Evolutionary conservation across 1,139 yeast species (phyloP), one percentile per base, ranked within the genome.

Genomic region (Hanseniaspora gamundiae): DNA sequence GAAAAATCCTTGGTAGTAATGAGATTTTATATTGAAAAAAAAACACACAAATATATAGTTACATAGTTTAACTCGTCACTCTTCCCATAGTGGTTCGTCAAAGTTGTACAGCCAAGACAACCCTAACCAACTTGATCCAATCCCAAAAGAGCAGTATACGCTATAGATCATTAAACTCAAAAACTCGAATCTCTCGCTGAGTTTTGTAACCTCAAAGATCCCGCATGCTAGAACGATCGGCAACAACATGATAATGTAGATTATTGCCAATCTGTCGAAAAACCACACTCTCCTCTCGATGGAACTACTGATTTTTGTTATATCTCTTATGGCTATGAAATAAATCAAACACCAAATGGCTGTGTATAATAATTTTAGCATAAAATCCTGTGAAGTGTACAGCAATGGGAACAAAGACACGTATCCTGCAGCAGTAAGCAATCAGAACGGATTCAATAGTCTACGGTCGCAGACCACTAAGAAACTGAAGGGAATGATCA

Each of bases 401-500:
- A 93, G 70, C 46, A 91, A 71, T 2, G 99, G 98, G 63, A 88
- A 86, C 44, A 91, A 66, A 2, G 95, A 83, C 4, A 85, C 83
- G 58, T 85, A 84, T 0, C 96, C 96, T 19, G 95, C 75, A 10
- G 84, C 76, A 1, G 80, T 78, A 41, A 88, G 67, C 7, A 78
- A 61, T 57, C 77, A 73, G 56, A 76, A 82, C 0, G 91, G 78
- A 5, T 78, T 73, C 42, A 88, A 64, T 33, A 87, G 65, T 44
- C 93, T 71, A 48, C 80, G 73, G 57, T 87, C 95, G 31, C 74
- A 70, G 13, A 80, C 69, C 2, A 82, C 84, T 33, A 88, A 64
- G 59, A 91, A 82, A 4, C 93, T 73, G 58, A 86, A 77, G 1
- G 99, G 98, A 56, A 93, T 74, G n/a, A 91, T 83, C 2, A 88